Percentiles rank a stretch among this genome's conserved stretches.
These are phyloP conservation scores for Helicosporidium sp. DNA, from an alignment of 139 green algal genomes.

Conservation along the genomic window DNA sequence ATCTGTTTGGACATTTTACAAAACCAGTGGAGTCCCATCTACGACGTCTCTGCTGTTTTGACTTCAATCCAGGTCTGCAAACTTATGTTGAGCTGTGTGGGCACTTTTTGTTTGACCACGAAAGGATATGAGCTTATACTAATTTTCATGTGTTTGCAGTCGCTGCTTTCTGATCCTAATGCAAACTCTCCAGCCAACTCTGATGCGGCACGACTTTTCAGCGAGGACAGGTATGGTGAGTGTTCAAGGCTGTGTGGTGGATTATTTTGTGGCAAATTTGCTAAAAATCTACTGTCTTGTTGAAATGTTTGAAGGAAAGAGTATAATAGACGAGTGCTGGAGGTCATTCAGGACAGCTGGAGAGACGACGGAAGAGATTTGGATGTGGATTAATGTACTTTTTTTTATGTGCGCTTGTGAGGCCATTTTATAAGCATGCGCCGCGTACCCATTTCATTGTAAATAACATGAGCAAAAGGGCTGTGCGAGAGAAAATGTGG, in stretches of 20 bases:
- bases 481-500: too few species aligned
- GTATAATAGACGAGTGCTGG: constrained; percentile 76
- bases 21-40: constrained; percentile 98
- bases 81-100: too few species aligned
- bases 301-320: too few species aligned
- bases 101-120: too few species aligned
- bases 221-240: constrained; percentile 35
- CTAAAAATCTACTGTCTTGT: constrained; percentile 23
- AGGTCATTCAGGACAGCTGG: constrained; percentile 65
- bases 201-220: constrained; percentile 80
- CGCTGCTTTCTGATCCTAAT: constrained; percentile 88
- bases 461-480: too few species aligned
- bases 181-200: constrained; percentile 92
- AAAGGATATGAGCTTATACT: too few species aligned
- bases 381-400: too few species aligned
- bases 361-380: constrained; percentile 7
- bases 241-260: neutral
- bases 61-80: constrained; percentile 83
- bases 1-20: constrained; percentile 98
- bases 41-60: constrained; percentile 87
- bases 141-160: too few species aligned
- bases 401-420: too few species aligned
- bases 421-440: too few species aligned
- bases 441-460: too few species aligned
- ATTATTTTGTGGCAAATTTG: constrained; percentile 1